Evolutionary conservation across 2,329 filamentous ascomycete genomes (phyloP), one percentile per base, ranked within the genome.

Genomic region (Talaromyces pinophilus): DNA sequence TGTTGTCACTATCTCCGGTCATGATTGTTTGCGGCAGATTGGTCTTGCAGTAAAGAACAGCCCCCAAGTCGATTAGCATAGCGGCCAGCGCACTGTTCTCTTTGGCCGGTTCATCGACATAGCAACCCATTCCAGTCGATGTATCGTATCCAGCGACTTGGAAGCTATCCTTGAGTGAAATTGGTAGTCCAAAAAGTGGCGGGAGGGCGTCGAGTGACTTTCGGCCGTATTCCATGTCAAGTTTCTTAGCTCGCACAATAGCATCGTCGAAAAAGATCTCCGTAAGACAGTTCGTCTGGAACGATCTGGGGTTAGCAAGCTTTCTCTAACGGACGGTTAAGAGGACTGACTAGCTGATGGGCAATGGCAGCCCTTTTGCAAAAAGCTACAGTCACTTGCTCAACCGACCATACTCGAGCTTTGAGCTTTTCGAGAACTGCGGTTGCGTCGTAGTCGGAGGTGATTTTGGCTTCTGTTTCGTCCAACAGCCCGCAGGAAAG

Each of bases 11-110:
- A 48, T 80, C 77, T 46, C 70, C 73, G 3, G 70, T 73, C 87
- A 90, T 89, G 83, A 90, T 88, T 17, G 86, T 85, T 0, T 86
- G 88, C 0, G 85, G 84, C 2, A 86, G 79, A 69, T 85, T 86
- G 0, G 85, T 86, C 77, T 86, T 86, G 69, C 83, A 82, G 71
- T 85, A 86, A 67, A 84, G 79, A 33, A 87, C 79, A 7, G 84
- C 84, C 6, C 85, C 85, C 15, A 66, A 6, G 42, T 63, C 52
- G 11, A 62, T 42, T 17, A 68, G 63, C 25, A 68, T 42, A 25
- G 35, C 28, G 28, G 50, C 66, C 10, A 74, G 62, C 8, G 69
- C 62, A 4, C 69, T 70, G n/a, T 73, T 70, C 5, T 65, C 59
- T 8, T 55, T 40, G 13, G 65, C 59, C 7, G 59, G 59, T 17